Percentiles rank a stretch among this genome's conserved stretches.
Evolutionary conservation across 768 basidiomycete genomes (phyloP).

Genomic region (Phlegmacium glaucopus): DNA sequence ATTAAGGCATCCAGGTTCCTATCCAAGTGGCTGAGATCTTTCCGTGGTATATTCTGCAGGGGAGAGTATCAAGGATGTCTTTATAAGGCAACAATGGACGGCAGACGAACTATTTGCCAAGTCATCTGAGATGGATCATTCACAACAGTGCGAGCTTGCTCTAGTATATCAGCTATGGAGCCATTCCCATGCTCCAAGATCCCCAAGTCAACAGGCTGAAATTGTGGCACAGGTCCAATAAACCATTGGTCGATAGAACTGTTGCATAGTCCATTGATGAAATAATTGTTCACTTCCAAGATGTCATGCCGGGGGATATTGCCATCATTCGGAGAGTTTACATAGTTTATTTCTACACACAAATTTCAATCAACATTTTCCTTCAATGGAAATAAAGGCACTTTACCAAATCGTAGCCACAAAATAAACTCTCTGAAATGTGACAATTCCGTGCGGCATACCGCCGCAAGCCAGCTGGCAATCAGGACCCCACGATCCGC

Average conservation of each 20-base stretch:
- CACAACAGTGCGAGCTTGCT: slow-evolving; percentile 46
- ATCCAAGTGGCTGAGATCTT: slow-evolving; percentile 55
- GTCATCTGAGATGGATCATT: slow-evolving; percentile 42
- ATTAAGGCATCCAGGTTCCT: slow-evolving; percentile 66
- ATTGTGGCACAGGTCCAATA: slow-evolving; percentile 54
- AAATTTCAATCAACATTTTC: slow-evolving; percentile 6
- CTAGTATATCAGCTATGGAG: slow-evolving; percentile 38
- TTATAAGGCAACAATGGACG: slow-evolving; percentile 5
- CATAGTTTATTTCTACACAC: slow-evolving; percentile 42
- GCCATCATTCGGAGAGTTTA: slow-evolving; percentile 51
- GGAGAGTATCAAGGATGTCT: slow-evolving; percentile 1
- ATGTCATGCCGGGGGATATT: slow-evolving; percentile 63
- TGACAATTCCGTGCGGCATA: slow-evolving; percentile 62
- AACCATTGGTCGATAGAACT: slow-evolving; percentile 83
- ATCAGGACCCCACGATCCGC: slow-evolving; percentile 57
- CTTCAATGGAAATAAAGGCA: background rate
- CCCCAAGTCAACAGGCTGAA: slow-evolving; percentile 48
- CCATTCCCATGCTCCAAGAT: slow-evolving; percentile 32
- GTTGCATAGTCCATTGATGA: slow-evolving; percentile 63
- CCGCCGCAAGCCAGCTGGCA: slow-evolving; percentile 64
- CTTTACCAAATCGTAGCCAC: slow-evolving; percentile 73
- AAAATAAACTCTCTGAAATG: slow-evolving; percentile 77
- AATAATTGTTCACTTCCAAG: slow-evolving; percentile 77
- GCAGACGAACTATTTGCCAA: slow-evolving; percentile 50
- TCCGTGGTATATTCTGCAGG: slow-evolving; percentile 40